Evolutionary conservation across 2,329 filamentous ascomycete species (phyloP).

Genomic region (Grosmannia penicillata): DNA sequence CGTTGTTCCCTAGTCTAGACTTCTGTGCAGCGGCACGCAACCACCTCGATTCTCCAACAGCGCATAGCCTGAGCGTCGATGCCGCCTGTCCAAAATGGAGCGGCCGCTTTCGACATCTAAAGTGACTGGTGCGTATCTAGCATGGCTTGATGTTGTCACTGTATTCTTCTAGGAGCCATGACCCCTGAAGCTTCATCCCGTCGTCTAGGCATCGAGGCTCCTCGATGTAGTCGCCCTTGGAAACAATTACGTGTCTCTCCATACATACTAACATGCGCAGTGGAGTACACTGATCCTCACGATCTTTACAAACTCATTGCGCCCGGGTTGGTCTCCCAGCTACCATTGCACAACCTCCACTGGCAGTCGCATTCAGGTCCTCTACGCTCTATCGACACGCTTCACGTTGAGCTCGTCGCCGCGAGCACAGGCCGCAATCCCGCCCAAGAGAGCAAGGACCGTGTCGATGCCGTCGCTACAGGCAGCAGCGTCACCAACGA

Average conservation of each 20-base stretch:
- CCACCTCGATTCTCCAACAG: no score
- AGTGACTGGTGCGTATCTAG: constrained; percentile 53
- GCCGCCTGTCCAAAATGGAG: constrained; percentile 34
- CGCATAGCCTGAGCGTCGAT: no score
- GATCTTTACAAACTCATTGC: constrained; percentile 73
- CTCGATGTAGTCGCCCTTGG: no score
- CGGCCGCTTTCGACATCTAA: constrained; percentile 58
- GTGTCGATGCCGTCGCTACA: constrained; percentile 15
- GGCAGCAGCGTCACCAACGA: constrained; percentile 29
- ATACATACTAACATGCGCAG: constrained; percentile 28
- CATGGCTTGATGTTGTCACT: no score
- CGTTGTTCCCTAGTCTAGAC: no score
- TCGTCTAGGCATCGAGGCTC: no score
- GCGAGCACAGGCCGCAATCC: constrained; percentile 21
- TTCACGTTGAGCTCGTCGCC: constrained; percentile 78
- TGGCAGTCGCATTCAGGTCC: constrained; percentile 94
- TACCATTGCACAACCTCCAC: constrained; percentile 82
- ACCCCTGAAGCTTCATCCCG: no score
- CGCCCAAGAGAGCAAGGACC: constrained; percentile 13
- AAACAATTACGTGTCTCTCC: constrained; percentile 36
- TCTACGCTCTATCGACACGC: constrained; percentile 79
- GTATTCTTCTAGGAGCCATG: background rate
- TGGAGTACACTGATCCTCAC: constrained; percentile 93
- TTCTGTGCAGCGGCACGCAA: no score
- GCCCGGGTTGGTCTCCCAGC: constrained; percentile 58